Conservation (phyloP, 192 early-diverging fungal species). For the Spizellomyces sp. region DNA sequence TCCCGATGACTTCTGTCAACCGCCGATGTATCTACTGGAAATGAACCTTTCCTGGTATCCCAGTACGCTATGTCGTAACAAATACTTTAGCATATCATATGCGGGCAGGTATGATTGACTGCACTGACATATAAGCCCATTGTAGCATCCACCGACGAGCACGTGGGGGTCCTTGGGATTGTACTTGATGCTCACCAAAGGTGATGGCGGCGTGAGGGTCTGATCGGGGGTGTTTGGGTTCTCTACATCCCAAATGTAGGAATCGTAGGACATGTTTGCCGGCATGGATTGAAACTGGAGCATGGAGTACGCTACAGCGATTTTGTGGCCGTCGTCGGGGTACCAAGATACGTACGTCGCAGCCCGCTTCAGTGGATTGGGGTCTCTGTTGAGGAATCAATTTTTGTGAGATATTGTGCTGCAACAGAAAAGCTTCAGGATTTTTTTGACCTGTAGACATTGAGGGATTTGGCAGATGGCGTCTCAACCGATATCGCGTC, state of each 20-base stretch:
- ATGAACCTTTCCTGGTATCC: constrained; percentile 63
- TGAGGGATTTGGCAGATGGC: constrained; percentile 58
- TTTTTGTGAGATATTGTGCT: too few relatives aligned
- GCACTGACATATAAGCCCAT: constrained; percentile 54
- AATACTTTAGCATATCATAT: not conserved
- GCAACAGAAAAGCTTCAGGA: constrained; percentile 2
- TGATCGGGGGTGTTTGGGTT: constrained; percentile 63
- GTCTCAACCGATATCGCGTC: constrained; percentile 46
- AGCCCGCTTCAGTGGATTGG: constrained; percentile 53
- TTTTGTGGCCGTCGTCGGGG: constrained; percentile 64
- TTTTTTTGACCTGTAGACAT: constrained; percentile 50
- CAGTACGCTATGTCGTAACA: constrained; percentile 48
- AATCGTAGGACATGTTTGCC: constrained; percentile 56
- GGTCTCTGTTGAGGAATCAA: constrained; percentile 42
- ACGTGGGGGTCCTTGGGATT: constrained; percentile 70
- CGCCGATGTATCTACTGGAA: constrained; percentile 57
- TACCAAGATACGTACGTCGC: constrained; percentile 63
- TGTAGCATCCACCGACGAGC: constrained; percentile 63
- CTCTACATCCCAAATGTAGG: constrained; percentile 70
- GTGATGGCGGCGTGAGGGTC: constrained; percentile 53
- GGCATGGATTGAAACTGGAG: constrained; percentile 60
- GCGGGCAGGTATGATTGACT: not conserved
- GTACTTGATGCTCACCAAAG: constrained; percentile 61
- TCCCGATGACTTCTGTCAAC: constrained; percentile 64
- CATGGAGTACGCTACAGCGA: constrained; percentile 62